Evolutionary conservation across 768 basidiomycete genomes (phyloP).

Genomic region (Serendipita sp.): DNA sequence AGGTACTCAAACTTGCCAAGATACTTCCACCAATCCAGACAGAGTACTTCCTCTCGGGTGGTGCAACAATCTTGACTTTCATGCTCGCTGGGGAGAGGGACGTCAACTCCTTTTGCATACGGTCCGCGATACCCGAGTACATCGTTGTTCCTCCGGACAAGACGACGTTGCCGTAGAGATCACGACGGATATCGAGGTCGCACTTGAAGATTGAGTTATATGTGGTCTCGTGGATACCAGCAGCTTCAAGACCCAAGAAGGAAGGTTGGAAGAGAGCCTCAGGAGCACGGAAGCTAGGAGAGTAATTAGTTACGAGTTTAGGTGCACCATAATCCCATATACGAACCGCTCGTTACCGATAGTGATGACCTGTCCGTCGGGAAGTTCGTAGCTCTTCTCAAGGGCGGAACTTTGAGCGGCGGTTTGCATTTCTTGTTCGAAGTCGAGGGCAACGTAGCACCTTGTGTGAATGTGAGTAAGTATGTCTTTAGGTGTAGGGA

Average conservation of each 20-base stretch:
- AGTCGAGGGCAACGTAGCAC: slow-evolving; percentile 60
- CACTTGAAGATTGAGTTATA: slow-evolving; percentile 80
- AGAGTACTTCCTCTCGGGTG: slow-evolving; percentile 56
- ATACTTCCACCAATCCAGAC: slow-evolving; percentile 42
- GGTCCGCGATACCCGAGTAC: slow-evolving; percentile 49
- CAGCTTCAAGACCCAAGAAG: slow-evolving; percentile 62
- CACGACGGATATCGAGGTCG: slow-evolving; percentile 73
- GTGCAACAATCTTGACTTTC: slow-evolving; percentile 45
- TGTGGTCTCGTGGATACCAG: slow-evolving; percentile 76
- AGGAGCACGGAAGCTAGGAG: slow-evolving; percentile 57
- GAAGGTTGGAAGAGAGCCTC: slow-evolving; percentile 90
- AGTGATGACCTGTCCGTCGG: slow-evolving; percentile 49
- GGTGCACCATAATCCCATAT: slow-evolving; percentile 25
- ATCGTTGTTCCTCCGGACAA: slow-evolving; percentile 53
- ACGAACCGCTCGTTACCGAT: slow-evolving; percentile 74
- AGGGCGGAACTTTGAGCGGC: slow-evolving; percentile 47
- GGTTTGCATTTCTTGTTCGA: slow-evolving; percentile 57
- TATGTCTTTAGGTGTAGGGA: slow-evolving; percentile 34
- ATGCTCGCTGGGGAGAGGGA: slow-evolving; percentile 13
- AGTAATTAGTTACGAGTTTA: background rate
- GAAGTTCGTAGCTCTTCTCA: slow-evolving; percentile 58
- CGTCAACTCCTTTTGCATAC: slow-evolving; percentile 61
- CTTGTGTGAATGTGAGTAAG: background rate
- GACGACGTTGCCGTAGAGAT: slow-evolving; percentile 49
- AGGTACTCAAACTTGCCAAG: slow-evolving; percentile 26